Base-by-base conservation (phyloP, 352 stramenopile species). In the Phytophthora hibernalis region DNA sequence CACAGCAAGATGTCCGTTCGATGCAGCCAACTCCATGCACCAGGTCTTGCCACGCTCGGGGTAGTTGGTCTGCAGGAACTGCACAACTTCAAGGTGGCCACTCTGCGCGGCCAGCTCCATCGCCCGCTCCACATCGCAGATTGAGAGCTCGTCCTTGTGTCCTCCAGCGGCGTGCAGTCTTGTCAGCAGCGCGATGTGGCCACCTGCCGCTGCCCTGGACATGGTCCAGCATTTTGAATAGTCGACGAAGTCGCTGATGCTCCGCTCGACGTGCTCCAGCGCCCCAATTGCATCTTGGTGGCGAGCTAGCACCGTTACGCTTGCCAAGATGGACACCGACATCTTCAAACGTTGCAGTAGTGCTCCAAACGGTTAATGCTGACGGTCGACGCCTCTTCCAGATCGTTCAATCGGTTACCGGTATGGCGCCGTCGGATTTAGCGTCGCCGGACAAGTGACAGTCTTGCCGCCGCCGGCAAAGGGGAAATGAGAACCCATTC, bases 41-140 rank as follows among this genome's bases (percentile, higher is more conserved):
- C 52, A 61, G 11, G 65, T 69, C 26, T 61, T 73, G 2, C 65
- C 59, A 21, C 65, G 59, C 12, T 69, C 26, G 1, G 52, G 58
- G 40, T 69, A 69, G 37, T 57, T 65, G 15, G 24, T 52, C 16
- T 73, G 65, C 22, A 73, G n/a, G 30, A 68, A 72, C 33, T 68
- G 60, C 12, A 68, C 51, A 43, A 72, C 45, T 72, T 72, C 65
- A 55, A 72, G 58, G n/a, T 68, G 52, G 3, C 65, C 65, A 38
- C 18, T 56, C 26, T 60, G 48, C n/a, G 65, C 59, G 5, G 58
- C 59, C 16, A 69, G 0, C 28, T 65, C 65, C 45, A 73, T 60
- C 6, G 65, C 44, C 15, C 28, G 43, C 24, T 73, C 65, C 5
- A 57, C 59, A 22, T 73, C 59, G 18, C 33, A 45, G 33, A 55